phyloP scores from a whole-genome alignment of 345 rosid species.

The Hibiscus syriacus region DNA sequence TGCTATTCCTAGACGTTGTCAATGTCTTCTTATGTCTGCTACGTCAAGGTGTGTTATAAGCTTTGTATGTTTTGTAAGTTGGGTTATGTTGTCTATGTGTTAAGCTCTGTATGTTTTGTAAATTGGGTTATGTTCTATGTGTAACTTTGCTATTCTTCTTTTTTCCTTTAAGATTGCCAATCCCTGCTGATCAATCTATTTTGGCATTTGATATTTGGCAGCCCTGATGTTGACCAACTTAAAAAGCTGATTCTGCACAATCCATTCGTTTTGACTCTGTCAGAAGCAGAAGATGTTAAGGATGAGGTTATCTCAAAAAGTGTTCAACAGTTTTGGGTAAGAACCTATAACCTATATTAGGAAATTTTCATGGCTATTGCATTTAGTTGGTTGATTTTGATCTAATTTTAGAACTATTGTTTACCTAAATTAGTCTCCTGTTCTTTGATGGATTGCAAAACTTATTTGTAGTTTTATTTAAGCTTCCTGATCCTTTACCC shows the following conservation, averaged over 20 bases:
- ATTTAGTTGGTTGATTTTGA: background rate
- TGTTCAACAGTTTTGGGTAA: conserved; percentile 92
- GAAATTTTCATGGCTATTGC: background rate
- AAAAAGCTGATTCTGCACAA: conserved; percentile 84
- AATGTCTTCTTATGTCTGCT: conserved; percentile 96
- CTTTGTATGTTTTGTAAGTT: background rate
- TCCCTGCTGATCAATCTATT: conserved; percentile 5
- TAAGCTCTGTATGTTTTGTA: no score
- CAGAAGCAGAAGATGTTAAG: conserved; percentile 52
- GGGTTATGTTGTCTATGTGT: background rate
- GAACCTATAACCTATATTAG: conserved; percentile 2
- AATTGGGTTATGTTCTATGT: no score
- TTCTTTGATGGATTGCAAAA: background rate
- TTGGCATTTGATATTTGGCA: conserved; percentile 31
- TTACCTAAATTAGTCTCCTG: background rate
- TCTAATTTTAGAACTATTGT: background rate
- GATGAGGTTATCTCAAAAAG: conserved; percentile 78
- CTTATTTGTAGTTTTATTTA: background rate
- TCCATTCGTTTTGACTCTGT: conserved; percentile 67
- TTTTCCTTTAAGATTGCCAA: background rate
- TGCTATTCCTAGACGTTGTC: conserved; percentile 72
- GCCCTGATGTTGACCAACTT: conserved; percentile 83
- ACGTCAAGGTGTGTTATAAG: conserved; percentile 58
- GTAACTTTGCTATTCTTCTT: background rate
- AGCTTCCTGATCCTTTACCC: background rate